Evolutionary conservation across 2,329 filamentous ascomycete species (phyloP).

Genomic region (Lachnellula occidentalis): DNA sequence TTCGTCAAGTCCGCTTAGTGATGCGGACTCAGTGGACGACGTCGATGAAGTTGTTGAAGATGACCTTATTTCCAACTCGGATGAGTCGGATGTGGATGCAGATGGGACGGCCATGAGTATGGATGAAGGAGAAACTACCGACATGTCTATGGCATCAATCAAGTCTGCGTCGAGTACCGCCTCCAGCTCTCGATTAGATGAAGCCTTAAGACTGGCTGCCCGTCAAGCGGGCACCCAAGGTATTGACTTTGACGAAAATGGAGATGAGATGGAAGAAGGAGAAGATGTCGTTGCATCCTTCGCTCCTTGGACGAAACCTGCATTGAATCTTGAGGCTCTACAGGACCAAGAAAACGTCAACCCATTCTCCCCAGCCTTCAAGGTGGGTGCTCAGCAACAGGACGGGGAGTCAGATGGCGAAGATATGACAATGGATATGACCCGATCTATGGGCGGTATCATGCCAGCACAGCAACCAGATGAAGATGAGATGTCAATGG

Average conservation of each 20-base stretch:
- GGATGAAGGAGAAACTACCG: slow-evolving; percentile 62
- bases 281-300: slow-evolving; percentile 73
- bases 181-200: slow-evolving; percentile 70
- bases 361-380: slow-evolving; percentile 36
- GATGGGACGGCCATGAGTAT: slow-evolving; percentile 79
- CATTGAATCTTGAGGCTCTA: slow-evolving; percentile 28
- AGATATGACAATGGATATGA: slow-evolving; percentile 53
- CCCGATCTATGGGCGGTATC: slow-evolving; percentile 52
- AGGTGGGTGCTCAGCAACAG: slow-evolving; percentile 17
- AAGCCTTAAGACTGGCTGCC: slow-evolving; percentile 70
- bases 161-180: slow-evolving; percentile 54
- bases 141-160: slow-evolving; percentile 58
- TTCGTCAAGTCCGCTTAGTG: slow-evolving; percentile 74
- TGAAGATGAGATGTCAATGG: slow-evolving; percentile 72
- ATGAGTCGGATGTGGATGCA: slow-evolving; percentile 52
- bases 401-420: slow-evolving; percentile 23
- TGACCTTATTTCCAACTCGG: slow-evolving; percentile 46
- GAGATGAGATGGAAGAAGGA: slow-evolving; percentile 47
- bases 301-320: slow-evolving; percentile 63
- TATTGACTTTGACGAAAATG: slow-evolving; percentile 48
- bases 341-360: slow-evolving; percentile 45
- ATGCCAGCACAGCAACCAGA: slow-evolving; percentile 25
- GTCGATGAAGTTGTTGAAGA: slow-evolving; percentile 41
- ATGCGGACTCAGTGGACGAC: slow-evolving; percentile 45
- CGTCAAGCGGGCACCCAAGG: slow-evolving; percentile 70